These are phyloP conservation scores for Wickerhamiella kurtzmanii DNA, from an alignment of 805 yeast genomes.

Conservation along the genomic window DNA sequence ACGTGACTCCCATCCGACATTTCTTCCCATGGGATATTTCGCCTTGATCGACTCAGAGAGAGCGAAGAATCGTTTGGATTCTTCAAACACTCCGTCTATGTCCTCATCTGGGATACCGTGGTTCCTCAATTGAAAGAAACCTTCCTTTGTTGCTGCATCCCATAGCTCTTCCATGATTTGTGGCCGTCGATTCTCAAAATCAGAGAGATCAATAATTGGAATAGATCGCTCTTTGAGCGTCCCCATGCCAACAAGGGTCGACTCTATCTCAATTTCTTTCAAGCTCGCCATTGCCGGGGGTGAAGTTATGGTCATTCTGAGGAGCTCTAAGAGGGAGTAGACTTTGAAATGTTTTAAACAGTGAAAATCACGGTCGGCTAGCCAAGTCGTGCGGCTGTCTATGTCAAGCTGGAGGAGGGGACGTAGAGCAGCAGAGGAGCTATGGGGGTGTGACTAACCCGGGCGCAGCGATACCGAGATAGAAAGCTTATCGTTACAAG, in stretches of 20 bases:
- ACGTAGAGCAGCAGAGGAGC: too few species aligned
- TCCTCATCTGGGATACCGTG: slow-evolving; percentile 8
- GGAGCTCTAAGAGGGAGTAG: too few species aligned
- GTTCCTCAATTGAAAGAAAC: slow-evolving; percentile 13
- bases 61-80: slow-evolving; percentile 8
- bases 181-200: slow-evolving; percentile 6
- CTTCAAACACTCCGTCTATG: slow-evolving; percentile 8
- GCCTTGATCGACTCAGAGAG: slow-evolving; percentile 6
- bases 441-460: too few species aligned
- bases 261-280: slow-evolving; percentile 9
- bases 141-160: slow-evolving; percentile 12
- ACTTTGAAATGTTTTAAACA: too few species aligned
- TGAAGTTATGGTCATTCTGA: too few species aligned
- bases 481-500: too few species aligned
- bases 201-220: slow-evolving; percentile 6
- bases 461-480: too few species aligned
- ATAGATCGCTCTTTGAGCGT: slow-evolving; percentile 5
- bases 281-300: too few species aligned
- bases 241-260: slow-evolving; percentile 8
- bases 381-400: too few species aligned
- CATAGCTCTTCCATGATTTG: slow-evolving; percentile 12
- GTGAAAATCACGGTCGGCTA: too few species aligned
- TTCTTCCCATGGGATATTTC: slow-evolving; percentile 4
- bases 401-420: too few species aligned
- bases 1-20: slow-evolving; percentile 13